These are phyloP conservation scores for Aspergillus pseudoterreus DNA, from an alignment of 2,329 filamentous ascomycete genomes.

Conservation along the genomic window DNA sequence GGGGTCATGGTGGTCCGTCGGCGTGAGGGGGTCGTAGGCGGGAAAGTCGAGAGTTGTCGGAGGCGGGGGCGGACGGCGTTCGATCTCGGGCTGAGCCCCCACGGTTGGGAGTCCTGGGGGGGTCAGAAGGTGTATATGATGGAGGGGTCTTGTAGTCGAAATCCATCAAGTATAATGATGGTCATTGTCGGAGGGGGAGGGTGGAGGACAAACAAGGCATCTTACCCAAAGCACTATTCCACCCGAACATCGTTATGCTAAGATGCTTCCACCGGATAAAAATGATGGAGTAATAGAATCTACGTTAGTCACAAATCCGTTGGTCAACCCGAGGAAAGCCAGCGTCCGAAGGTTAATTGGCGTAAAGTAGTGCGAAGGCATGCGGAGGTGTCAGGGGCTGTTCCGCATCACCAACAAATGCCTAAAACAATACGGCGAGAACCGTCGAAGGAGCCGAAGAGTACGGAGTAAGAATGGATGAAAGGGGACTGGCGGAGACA, in stretches of 20 bases:
- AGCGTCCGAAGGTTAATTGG: not conserved
- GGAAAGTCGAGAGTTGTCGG: slow-evolving; percentile 54
- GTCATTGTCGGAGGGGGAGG: not conserved
- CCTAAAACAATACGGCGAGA: too few species aligned
- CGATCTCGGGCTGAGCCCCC: slow-evolving; percentile 34
- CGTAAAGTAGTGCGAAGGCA: too few species aligned
- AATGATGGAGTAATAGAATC: too few species aligned
- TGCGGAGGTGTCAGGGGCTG: too few species aligned
- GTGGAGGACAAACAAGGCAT: slow-evolving; percentile 1
- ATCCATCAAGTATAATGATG: not conserved
- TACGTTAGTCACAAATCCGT: too few species aligned
- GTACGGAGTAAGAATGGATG: not conserved
- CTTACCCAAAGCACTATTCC: slow-evolving; percentile 32
- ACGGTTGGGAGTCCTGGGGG: slow-evolving; percentile 28
- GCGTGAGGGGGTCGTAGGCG: slow-evolving; percentile 38
- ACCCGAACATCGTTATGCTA: slow-evolving; percentile 29
- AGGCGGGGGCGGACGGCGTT: slow-evolving; percentile 47
- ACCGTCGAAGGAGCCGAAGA: too few species aligned
- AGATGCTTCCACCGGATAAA: not conserved
- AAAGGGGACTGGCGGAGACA: not conserved
- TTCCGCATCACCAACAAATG: too few species aligned
- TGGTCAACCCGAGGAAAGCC: not conserved
- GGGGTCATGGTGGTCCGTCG: slow-evolving; percentile 25
- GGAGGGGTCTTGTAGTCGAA: too few species aligned
- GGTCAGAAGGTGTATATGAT: slow-evolving; percentile 3